Evolutionary conservation across 1,284 basidiomycete genomes (phyloP).

Genomic region (Apiotrichum akiyoshidainum): DNA sequence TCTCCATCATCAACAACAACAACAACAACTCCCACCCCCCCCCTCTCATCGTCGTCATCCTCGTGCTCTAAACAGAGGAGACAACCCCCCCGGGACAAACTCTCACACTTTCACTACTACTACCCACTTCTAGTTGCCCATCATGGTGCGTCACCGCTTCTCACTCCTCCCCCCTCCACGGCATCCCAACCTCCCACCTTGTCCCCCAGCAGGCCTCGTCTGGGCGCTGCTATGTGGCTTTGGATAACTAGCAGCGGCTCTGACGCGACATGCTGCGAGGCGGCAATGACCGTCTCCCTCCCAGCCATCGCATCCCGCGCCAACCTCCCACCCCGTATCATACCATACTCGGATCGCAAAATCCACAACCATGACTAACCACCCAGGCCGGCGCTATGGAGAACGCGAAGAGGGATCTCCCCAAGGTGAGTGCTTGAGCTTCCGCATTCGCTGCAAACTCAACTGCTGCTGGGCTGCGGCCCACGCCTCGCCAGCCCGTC

Average conservation of each 20-base stretch:
- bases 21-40: too few species aligned
- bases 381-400: slow-evolving; percentile 78
- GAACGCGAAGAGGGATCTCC: slow-evolving; percentile 80
- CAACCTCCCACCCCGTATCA: not conserved
- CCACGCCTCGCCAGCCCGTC: too few species aligned
- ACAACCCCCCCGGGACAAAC: too few species aligned
- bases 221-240: too few species aligned
- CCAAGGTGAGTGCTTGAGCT: slow-evolving; percentile 54
- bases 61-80: too few species aligned
- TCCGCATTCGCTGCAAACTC: too few species aligned
- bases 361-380: not conserved
- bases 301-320: not conserved
- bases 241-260: too few species aligned
- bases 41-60: not conserved
- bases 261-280: not conserved
- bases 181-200: not conserved
- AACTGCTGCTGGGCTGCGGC: too few species aligned
- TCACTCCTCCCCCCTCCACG: not conserved
- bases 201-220: too few species aligned
- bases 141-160: slow-evolving; percentile 6
- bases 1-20: too few species aligned
- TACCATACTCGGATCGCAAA: not conserved
- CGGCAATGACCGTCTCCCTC: not conserved
- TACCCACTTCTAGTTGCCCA: not conserved
- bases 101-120: not conserved